These are phyloP conservation scores for Gymnopilus junonius DNA, from an alignment of 768 basidiomycete genomes.

Conservation along the genomic window DNA sequence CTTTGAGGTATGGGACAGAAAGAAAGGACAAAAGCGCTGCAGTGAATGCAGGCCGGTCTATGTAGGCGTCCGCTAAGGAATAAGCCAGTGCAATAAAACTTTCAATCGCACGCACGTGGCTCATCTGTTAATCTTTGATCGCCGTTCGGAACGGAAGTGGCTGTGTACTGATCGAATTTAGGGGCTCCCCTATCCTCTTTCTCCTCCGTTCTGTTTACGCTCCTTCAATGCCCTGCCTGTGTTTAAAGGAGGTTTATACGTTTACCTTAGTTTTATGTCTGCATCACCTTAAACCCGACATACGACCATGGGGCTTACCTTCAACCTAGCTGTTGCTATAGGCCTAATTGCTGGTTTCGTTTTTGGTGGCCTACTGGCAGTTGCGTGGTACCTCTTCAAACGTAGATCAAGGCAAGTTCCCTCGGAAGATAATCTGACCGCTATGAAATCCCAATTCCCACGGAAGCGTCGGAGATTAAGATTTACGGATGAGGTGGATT, in stretches of 20 bases:
- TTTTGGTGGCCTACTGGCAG: conserved; percentile 7
- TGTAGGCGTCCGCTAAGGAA: neutral
- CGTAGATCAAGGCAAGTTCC: neutral
- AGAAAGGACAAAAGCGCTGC: conserved; percentile 9
- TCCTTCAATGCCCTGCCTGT: neutral
- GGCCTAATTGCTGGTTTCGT: conserved; percentile 11
- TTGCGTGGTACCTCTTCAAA: conserved; percentile 12
- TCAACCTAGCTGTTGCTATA: conserved; percentile 9
- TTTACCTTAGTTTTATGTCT: neutral
- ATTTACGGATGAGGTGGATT: neutral
- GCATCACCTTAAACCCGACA: neutral
- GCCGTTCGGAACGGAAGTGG: neutral
- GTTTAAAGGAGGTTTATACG: neutral
- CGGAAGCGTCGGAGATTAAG: neutral
- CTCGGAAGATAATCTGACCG: conserved; percentile 1
- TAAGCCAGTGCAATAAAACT: conserved; percentile 12
- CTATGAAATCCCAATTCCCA: neutral
- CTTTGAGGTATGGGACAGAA: conserved; percentile 4
- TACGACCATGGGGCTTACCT: conserved; percentile 6
- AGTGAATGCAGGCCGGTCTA: conserved; percentile 13
- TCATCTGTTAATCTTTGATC: neutral
- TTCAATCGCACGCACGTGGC: conserved; percentile 13
- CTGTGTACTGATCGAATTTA: neutral
- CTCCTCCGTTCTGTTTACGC: neutral
- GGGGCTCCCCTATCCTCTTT: neutral